Conservation (phyloP, 768 basidiomycete genomes). For the Suillus sp. region DNA sequence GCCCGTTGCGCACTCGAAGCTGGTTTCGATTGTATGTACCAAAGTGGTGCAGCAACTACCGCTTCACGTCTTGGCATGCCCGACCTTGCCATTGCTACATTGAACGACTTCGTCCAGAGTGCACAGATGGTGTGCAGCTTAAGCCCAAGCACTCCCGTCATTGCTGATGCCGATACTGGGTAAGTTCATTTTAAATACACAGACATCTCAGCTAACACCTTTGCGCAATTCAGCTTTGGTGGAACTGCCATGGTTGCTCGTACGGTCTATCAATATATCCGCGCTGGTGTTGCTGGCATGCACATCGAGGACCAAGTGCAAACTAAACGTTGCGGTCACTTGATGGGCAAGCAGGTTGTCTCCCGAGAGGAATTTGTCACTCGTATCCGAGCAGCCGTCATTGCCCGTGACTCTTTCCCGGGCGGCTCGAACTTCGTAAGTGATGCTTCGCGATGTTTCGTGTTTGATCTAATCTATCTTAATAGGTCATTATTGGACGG, state of each 20-base stretch:
- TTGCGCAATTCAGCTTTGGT: conserved; percentile 49
- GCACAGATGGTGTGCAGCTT: conserved; percentile 72
- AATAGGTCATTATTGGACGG: conserved; percentile 69
- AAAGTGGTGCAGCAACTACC: conserved; percentile 81
- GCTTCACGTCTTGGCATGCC: conserved; percentile 78
- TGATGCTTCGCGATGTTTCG: not conserved
- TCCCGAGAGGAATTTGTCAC: conserved; percentile 75
- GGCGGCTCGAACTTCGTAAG: conserved; percentile 74
- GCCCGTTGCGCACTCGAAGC: conserved; percentile 80
- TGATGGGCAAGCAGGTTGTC: conserved; percentile 81
- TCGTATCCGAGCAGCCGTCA: conserved; percentile 75
- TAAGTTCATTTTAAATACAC: conserved; percentile 26
- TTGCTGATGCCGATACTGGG: conserved; percentile 83
- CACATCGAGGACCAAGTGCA: conserved; percentile 86
- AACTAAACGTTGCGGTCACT: conserved; percentile 77
- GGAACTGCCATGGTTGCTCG: conserved; percentile 76
- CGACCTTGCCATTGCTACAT: conserved; percentile 76
- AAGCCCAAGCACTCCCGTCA: conserved; percentile 66
- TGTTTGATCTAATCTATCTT: not conserved
- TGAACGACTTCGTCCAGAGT: conserved; percentile 75
- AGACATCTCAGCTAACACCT: conserved; percentile 21
- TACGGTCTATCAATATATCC: conserved; percentile 70
- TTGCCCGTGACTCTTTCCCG: conserved; percentile 74
- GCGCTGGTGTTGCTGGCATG: conserved; percentile 70
- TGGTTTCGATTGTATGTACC: conserved; percentile 76